A percentile compares a stretch with the other conserved stretches of the same genome.
Conservation (phyloP, 1,284 basidiomycete genomes). For the Pseudozyma pruni region DNA sequence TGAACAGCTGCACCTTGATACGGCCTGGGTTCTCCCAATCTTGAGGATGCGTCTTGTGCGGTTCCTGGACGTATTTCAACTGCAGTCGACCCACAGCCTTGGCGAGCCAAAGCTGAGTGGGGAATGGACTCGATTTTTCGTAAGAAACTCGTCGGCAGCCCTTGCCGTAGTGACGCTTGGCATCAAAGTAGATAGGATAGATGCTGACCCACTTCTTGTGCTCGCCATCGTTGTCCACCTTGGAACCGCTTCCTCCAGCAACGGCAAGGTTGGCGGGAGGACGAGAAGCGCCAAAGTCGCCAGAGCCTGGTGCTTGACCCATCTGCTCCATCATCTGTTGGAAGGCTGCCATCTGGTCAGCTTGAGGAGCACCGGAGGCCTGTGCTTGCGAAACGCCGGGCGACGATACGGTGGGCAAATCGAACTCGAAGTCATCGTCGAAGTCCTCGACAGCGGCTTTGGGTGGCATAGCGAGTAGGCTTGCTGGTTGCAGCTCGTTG, state of each 20-base stretch:
- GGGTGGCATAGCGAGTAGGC: slow-evolving; percentile 51
- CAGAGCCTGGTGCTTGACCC: slow-evolving; percentile 44
- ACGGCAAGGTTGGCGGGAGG: slow-evolving; percentile 10
- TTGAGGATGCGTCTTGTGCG: slow-evolving; percentile 84
- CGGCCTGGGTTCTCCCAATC: slow-evolving; percentile 90
- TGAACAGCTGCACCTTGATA: slow-evolving; percentile 84
- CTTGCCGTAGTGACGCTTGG: slow-evolving; percentile 84
- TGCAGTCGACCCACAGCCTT: slow-evolving; percentile 82
- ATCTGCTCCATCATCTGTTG: slow-evolving; percentile 64
- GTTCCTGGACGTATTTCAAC: slow-evolving; percentile 83
- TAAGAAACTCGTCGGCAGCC: slow-evolving; percentile 85
- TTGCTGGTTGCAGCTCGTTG: background rate
- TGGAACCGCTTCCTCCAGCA: slow-evolving; percentile 25
- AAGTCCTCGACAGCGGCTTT: slow-evolving; percentile 64
- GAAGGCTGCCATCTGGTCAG: slow-evolving; percentile 56
- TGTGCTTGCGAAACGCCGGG: slow-evolving; percentile 35
- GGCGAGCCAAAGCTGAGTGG: slow-evolving; percentile 88
- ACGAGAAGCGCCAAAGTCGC: slow-evolving; percentile 34
- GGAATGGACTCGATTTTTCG: slow-evolving; percentile 88
- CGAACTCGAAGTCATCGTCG: slow-evolving; percentile 67
- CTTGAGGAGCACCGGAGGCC: slow-evolving; percentile 24
- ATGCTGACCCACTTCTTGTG: slow-evolving; percentile 85
- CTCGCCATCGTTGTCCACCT: slow-evolving; percentile 43
- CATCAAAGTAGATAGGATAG: slow-evolving; percentile 97
- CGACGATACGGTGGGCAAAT: slow-evolving; percentile 53